Percentiles rank a stretch among this genome's conserved stretches.
phyloP scores from a whole-genome alignment of 768 basidiomycete species.

The Erythrobasidium yunnanense region DNA sequence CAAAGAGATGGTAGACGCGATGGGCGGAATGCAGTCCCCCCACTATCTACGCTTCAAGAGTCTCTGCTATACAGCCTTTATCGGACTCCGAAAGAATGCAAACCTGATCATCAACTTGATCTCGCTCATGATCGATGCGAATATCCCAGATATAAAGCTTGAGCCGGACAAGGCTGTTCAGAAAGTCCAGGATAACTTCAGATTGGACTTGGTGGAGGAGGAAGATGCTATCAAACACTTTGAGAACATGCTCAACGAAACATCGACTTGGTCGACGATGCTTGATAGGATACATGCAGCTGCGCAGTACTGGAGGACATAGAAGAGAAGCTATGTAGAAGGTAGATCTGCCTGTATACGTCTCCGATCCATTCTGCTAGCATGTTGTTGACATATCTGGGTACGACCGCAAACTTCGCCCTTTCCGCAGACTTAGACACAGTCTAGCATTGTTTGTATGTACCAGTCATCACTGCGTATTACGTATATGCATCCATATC shows the following conservation, averaged over 20 bases:
- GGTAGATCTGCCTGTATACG: too few species aligned
- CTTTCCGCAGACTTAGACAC: neutral
- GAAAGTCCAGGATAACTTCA: constrained; percentile 79
- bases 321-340: too few species aligned
- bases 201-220: constrained; percentile 85
- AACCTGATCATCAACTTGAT: constrained; percentile 94
- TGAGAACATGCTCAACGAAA: constrained; percentile 83
- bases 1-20: constrained; percentile 98
- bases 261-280: constrained; percentile 82
- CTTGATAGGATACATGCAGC: constrained; percentile 81
- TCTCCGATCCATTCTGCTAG: neutral
- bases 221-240: constrained; percentile 90
- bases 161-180: constrained; percentile 47
- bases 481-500: too few species aligned
- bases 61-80: constrained; percentile 95
- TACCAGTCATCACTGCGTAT: neutral
- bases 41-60: constrained; percentile 94
- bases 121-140: constrained; percentile 92
- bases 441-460: neutral
- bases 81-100: constrained; percentile 86
- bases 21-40: constrained; percentile 93
- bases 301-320: constrained; percentile 30
- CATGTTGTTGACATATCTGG: neutral
- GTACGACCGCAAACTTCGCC: neutral
- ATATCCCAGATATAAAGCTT: constrained; percentile 90